Evolutionary conservation across 805 yeast genomes (phyloP), one percentile per base, ranked within the genome.

Genomic region (Wickerhamomyces hampshirensis): DNA sequence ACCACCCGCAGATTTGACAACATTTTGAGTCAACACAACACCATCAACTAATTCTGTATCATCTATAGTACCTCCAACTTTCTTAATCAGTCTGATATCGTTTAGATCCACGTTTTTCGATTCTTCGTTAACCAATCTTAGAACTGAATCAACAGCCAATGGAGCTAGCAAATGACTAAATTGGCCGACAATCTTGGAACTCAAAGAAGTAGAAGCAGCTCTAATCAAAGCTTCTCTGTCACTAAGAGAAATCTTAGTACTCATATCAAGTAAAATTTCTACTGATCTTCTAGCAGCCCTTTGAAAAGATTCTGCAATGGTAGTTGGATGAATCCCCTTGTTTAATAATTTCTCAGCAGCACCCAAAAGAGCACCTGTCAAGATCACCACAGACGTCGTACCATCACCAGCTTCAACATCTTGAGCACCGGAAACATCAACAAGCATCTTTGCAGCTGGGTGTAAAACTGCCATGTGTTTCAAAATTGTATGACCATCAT

Each of bases 331-430:
- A 51, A 93, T 87, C 13, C 93, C 98, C 60, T 84, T 86, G 48
- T 77, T 79, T 52, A 93, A 73, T 41, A 93, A 69, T 58, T 82
- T 81, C 52, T 93, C 98, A 37, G 98, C 95, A 13, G 98, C 98
- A 21, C 91, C 95, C 37, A 93, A 69, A 33, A 93, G 65, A 5
- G 97, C 91, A 26, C 98, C 99, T 5, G 97, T 86, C 44, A 93
- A 70, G 37, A 93, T 91, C 19, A 94, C 98, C 23, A 93, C 98
- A 2, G 96, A 82, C 0, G 99, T 93, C 23, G 99, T 93, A 46
- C 99, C 99, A 59, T 93, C 99, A 38, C 99, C 99, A n/a, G 98
- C 98, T 62, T 89, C 99, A 26, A 89, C 84, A 53, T 93, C 99
- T 65, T 93, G 99, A 1, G 98, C 98, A 28, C 89, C 96, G 41